Evolutionary conservation across 129 eudicot genomes (phyloP), one percentile per base, ranked within the genome.

Genomic region (Flaveria sonorensis): DNA sequence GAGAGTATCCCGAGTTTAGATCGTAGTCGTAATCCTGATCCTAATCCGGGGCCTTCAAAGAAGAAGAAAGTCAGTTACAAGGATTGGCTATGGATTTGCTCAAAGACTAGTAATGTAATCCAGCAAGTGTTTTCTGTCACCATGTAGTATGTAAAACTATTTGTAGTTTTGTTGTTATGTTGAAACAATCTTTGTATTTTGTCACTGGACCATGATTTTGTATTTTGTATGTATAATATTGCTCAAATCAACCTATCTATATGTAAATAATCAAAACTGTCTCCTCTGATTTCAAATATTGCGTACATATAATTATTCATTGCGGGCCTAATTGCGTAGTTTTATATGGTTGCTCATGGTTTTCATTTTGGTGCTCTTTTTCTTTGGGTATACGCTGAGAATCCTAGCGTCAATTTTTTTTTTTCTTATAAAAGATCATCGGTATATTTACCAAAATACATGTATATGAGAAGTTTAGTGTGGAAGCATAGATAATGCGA

Each of bases 1-100:
- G 72, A 60, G 43, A 77, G 55, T 47, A 57, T 16, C 15, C 57
- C 66, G 0, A 73, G 56, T 79, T 50, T 23, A 21, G 92, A 82
- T 61, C 77, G 71, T 3, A 73, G 77, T 55, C 75, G 68, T 6
- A 73, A 73, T 61, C 75, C 74, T 30, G n/a, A 82, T 56, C 73
- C 83, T 6, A 73, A 77, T 56, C 75, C 74, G 3, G 82, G 70
- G 53, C 92, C 88, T 42, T 80, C 79, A 10, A 85, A 87, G 92
- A 89, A 87, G 72, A 92, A 87, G 86, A 92, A 78, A 79, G 96
- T 92, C 23, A 91, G 93, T 75, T 91, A 84, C 59, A 88, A 68
- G 78, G 97, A 92, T 42, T 88, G 71, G 97, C 87, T 2, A 67
- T 61, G 63, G 79, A 83, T 42, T 69, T 88, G 71, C 93, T 89